Percentiles rank a stretch among this genome's conserved stretches.
Conservation (phyloP, 768 basidiomycete species). For the Mycena amicta region DNA sequence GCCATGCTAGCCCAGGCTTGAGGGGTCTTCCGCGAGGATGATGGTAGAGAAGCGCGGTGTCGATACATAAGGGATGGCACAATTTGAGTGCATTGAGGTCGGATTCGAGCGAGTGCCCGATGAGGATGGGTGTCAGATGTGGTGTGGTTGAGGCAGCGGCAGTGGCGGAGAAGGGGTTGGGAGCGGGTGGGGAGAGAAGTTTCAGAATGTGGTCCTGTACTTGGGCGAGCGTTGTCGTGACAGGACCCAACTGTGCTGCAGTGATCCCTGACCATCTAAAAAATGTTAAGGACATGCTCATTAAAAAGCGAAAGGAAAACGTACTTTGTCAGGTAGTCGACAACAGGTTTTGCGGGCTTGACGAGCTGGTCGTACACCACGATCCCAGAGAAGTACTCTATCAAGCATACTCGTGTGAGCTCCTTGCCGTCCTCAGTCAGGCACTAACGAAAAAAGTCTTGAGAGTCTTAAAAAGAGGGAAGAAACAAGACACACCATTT, state of each 20-base stretch:
- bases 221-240: constrained; percentile 77
- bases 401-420: constrained; percentile 80
- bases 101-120: constrained; percentile 95
- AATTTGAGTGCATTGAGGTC: constrained; percentile 89
- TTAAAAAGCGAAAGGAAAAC: constrained; percentile 16
- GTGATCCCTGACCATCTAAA: constrained; percentile 93
- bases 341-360: constrained; percentile 80
- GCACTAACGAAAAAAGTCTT: constrained; percentile 56
- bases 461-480: constrained; percentile 1
- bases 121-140: constrained; percentile 70
- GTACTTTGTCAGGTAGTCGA: constrained; percentile 91
- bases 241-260: constrained; percentile 60
- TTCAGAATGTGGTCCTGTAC: constrained; percentile 74
- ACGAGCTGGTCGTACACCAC: constrained; percentile 90
- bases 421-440: constrained; percentile 89
- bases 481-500: constrained; percentile 69
- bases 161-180: constrained; percentile 50
- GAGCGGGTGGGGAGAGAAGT: constrained; percentile 54
- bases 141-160: constrained; percentile 29
- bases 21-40: constrained; percentile 93
- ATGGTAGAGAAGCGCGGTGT: constrained; percentile 88
- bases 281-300: neutral
- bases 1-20: constrained; percentile 96
- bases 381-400: constrained; percentile 72
- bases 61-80: constrained; percentile 84